Base-by-base conservation (phyloP, 495 filamentous ascomycete species). In the Aspergillus egyptiacus region DNA sequence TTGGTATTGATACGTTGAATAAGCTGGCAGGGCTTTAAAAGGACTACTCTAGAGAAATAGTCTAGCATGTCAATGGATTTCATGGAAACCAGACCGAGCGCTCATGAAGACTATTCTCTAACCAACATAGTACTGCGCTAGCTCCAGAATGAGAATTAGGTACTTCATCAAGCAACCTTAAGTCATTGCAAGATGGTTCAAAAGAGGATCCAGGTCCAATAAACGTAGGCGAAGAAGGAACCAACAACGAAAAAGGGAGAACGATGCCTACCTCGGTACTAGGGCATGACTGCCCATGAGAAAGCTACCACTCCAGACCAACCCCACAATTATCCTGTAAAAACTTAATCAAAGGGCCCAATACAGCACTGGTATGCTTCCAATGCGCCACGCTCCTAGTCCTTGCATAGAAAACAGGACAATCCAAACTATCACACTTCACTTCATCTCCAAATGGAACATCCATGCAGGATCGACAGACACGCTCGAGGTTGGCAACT, bases 371-470 rank as follows among this genome's bases (percentile, higher is more conserved):
- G 54, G 83, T 76, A 51, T 73, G 79, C 46, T 69, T 73, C 53
- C 86, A 72, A 63, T 74, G 67, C 9, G 83, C 74, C 47, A 64
- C 62, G 66, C 90, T 84, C 66, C 84, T 85, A 9, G 85, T 80
- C 42, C 94, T 69, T 2, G 85, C 85, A 62, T 96, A 98, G 57
- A 93, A 96, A 2, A 96, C 87, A 0, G 90, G 86, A 62, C 93
- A 98, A 65, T 96, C 93, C 64, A 82, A 77, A 54, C 86, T 95
- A 59, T 95, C 88, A 63, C 93, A 98, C 28, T 63, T 77, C 28
- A 96, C 83, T 24, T 86, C 80, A 35, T 95, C 89, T 4, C 78
- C 70, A 55, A 79, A 84, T 13, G 86, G 66, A 32, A 89, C 60
- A 6, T 81, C 82, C 23, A 85, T 81, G 57, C 93, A 98, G 56